These are phyloP conservation scores for Collybiopsis luxurians DNA, from an alignment of 768 basidiomycete genomes.

Conservation along the genomic window DNA sequence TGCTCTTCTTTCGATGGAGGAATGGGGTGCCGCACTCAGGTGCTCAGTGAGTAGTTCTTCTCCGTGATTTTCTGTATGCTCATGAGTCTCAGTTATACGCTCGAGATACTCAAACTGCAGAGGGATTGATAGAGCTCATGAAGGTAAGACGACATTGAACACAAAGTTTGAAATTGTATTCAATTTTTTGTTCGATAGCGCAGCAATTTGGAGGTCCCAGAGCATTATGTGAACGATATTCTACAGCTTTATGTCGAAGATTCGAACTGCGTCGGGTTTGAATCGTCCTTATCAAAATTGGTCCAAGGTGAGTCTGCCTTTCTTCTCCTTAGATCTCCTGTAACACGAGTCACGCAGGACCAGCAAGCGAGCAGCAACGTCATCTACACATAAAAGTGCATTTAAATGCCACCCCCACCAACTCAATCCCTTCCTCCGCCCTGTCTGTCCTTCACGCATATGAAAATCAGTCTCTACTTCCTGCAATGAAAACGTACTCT, in stretches of 20 bases:
- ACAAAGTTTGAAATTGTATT: neutral
- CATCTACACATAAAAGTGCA: slow-evolving; percentile 74
- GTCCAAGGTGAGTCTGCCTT: slow-evolving; percentile 37
- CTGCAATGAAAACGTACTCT: slow-evolving; percentile 76
- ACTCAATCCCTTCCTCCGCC: slow-evolving; percentile 58
- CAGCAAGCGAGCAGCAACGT: slow-evolving; percentile 54
- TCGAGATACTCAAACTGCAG: slow-evolving; percentile 47
- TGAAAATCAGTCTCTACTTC: slow-evolving; percentile 58
- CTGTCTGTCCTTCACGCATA: slow-evolving; percentile 68
- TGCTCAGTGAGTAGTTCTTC: slow-evolving; percentile 36
- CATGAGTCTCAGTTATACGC: slow-evolving; percentile 37
- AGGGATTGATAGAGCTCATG: slow-evolving; percentile 53
- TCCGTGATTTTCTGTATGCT: neutral
- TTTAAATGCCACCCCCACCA: slow-evolving; percentile 44
- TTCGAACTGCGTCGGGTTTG: slow-evolving; percentile 44
- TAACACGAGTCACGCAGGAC: slow-evolving; percentile 15
- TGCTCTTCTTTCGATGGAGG: slow-evolving; percentile 43
- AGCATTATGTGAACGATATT: slow-evolving; percentile 41
- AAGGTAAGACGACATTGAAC: slow-evolving; percentile 36
- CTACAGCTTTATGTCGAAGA: slow-evolving; percentile 46
- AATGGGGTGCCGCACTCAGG: slow-evolving; percentile 57
- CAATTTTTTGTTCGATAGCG: slow-evolving; percentile 28
- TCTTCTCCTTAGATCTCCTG: neutral
- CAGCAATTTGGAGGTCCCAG: slow-evolving; percentile 36
- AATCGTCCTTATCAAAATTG: slow-evolving; percentile 41